Evolutionary conservation across 2,329 filamentous ascomycete genomes (phyloP), one percentile per base, ranked within the genome.

Genomic region (Pestalotiopsis fici): DNA sequence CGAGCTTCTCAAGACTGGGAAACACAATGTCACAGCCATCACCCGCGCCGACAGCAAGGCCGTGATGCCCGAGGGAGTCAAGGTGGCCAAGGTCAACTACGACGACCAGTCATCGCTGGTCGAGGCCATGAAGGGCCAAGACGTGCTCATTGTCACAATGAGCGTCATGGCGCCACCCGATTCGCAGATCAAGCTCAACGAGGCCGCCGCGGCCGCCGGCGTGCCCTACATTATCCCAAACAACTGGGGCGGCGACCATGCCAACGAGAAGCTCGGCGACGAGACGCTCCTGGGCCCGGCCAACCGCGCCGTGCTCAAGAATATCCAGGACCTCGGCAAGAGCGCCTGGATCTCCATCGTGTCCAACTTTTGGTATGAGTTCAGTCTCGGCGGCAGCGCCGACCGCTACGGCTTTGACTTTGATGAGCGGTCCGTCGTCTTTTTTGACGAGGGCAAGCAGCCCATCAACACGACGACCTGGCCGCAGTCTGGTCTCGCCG

Each of bases 111-210:
- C 74, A 1, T 80, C 83, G 0, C 73, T 90, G 6, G 79, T 86
- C 1, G 73, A 75, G 1, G 87, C 86, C 2, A 82, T 90, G 2
- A 73, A 78, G 39, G 86, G 80, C 67, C 86, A 90, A 68, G 82
- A 90, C n/a, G 83, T 83, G 37, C 78, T 90, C 3, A 79, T 89
- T 70, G 88, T 90, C 65, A 87, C 87, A 12, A 74, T 90, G 68
- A 69, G n/a, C 13, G 73, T 78, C 0, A 69, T 56, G 0, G 86
- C 85, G 0, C 79, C 85, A 0, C 75, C 67, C 0, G 83, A 84
- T 7, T 81, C 81, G 2, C 83, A 88, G 57, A 73, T 72, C 65
- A 85, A 85, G 69, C 78, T 90, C 25, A 77, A 89, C 68, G 76
- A 80, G 6, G 88, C 88, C 0, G 88, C 88, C 0, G 84, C 83